These are phyloP conservation scores for Pseudogymnoascus sp. DNA, from an alignment of 2,329 filamentous ascomycete species.

Conservation along the genomic window DNA sequence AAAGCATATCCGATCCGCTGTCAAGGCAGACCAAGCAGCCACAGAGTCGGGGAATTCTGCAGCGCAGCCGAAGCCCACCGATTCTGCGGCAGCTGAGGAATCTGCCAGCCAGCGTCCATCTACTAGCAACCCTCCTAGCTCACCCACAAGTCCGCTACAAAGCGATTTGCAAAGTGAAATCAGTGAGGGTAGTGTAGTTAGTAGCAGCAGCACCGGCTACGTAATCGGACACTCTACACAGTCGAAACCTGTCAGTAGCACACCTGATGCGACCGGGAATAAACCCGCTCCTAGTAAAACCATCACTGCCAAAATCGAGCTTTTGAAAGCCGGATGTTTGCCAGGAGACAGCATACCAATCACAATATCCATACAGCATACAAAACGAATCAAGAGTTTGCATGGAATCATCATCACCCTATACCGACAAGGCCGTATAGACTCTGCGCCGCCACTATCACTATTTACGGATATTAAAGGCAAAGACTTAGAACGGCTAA, in stretches of 20 bases:
- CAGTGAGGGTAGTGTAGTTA: slow-evolving; percentile 54
- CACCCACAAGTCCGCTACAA: slow-evolving; percentile 37
- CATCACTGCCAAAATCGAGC: slow-evolving; percentile 78
- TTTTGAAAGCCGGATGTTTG: slow-evolving; percentile 73
- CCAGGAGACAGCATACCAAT: slow-evolving; percentile 77
- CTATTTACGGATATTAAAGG: slow-evolving; percentile 43
- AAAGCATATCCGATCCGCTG: slow-evolving; percentile 43
- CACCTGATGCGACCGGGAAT: slow-evolving; percentile 35
- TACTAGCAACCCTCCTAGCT: slow-evolving; percentile 32
- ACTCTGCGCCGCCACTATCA: slow-evolving; percentile 54
- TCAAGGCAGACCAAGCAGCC: neutral
- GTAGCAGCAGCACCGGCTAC: slow-evolving; percentile 27
- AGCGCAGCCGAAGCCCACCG: slow-evolving; percentile 9
- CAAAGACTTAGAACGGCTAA: slow-evolving; percentile 56
- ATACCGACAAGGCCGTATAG: slow-evolving; percentile 83
- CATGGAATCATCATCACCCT: slow-evolving; percentile 89
- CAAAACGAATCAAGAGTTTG: slow-evolving; percentile 80
- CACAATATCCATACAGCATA: slow-evolving; percentile 75
- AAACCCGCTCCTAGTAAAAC: slow-evolving; percentile 57
- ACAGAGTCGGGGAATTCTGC: slow-evolving; percentile 12
- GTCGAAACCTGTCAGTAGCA: slow-evolving; percentile 49
- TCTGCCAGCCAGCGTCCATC: slow-evolving; percentile 27
- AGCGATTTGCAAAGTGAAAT: slow-evolving; percentile 58
- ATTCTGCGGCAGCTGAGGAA: slow-evolving; percentile 23
- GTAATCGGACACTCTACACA: slow-evolving; percentile 35